phyloP scores from a whole-genome alignment of 2,329 filamentous ascomycete species.

The Neofusicoccum laricinum region DNA sequence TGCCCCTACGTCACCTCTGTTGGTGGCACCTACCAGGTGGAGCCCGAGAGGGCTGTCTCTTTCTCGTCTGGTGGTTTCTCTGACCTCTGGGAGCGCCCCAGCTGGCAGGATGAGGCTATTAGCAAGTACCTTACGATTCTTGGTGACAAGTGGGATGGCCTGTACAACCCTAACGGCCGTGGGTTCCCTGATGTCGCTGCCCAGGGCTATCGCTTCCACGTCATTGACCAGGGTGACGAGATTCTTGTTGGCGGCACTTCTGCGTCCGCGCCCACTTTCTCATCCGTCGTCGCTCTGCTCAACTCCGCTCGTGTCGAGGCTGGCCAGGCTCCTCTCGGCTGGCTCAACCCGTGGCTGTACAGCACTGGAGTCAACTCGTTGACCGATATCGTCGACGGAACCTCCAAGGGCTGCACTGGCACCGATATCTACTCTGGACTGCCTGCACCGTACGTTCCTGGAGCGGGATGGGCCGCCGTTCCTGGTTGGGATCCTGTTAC shows the following conservation, averaged over 20 bases:
- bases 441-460: constrained; percentile 38
- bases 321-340: constrained; percentile 35
- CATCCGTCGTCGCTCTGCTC: constrained; percentile 35
- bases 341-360: constrained; percentile 44
- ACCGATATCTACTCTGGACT: constrained; percentile 37
- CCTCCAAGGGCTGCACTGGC: constrained; percentile 46
- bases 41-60: constrained; percentile 38
- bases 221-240: constrained; percentile 32
- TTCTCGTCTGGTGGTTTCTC: constrained; percentile 48
- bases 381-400: constrained; percentile 49
- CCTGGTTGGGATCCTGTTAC: constrained; percentile 51
- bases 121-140: constrained; percentile 38
- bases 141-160: constrained; percentile 36
- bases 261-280: constrained; percentile 38
- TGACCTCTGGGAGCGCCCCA: constrained; percentile 41
- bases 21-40: constrained; percentile 40
- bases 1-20: constrained; percentile 50
- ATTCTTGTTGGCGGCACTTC: constrained; percentile 36
- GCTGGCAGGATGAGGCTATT: constrained; percentile 43
- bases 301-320: constrained; percentile 38
- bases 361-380: constrained; percentile 42
- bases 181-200: constrained; percentile 47
- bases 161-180: constrained; percentile 44
- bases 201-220: constrained; percentile 32
- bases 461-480: constrained; percentile 52